These are phyloP conservation scores for Pythium scleroteichum DNA, from an alignment of 352 stramenopile species.

Conservation along the genomic window DNA sequence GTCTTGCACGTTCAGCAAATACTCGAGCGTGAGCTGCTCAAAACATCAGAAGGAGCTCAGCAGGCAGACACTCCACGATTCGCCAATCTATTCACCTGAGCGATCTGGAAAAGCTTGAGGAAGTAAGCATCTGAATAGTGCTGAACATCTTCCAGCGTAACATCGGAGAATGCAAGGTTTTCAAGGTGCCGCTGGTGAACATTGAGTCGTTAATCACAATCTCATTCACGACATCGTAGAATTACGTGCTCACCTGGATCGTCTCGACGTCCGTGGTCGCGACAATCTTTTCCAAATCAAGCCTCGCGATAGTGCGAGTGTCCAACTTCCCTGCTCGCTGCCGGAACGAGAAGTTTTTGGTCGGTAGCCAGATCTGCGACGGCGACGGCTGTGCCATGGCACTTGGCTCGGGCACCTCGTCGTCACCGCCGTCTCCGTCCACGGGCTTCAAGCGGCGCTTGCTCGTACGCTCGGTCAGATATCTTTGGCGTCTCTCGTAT, in stretches of 20 bases:
- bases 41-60: slow-evolving; percentile 2
- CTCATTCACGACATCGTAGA: not conserved
- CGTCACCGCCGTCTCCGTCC: slow-evolving; percentile 11
- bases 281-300: slow-evolving; percentile 74
- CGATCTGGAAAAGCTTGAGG: slow-evolving; percentile 85
- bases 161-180: slow-evolving; percentile 80
- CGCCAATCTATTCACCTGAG: slow-evolving; percentile 40
- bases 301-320: slow-evolving; percentile 59
- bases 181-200: slow-evolving; percentile 52
- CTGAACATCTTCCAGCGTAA: slow-evolving; percentile 81
- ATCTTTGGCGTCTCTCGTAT: slow-evolving; percentile 24
- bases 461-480: slow-evolving; percentile 22
- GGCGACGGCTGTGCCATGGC: slow-evolving; percentile 17
- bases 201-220: no score
- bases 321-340: slow-evolving; percentile 77
- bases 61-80: not conserved
- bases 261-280: slow-evolving; percentile 74
- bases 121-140: slow-evolving; percentile 87
- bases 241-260: slow-evolving; percentile 42
- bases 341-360: slow-evolving; percentile 74
- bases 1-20: slow-evolving; percentile 83
- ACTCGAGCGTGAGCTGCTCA: slow-evolving; percentile 74
- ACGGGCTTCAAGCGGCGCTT: slow-evolving; percentile 30
- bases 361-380: slow-evolving; percentile 67
- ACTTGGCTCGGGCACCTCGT: slow-evolving; percentile 3